Conservation (phyloP, 768 basidiomycete genomes). For the Nidularia sp. region DNA sequence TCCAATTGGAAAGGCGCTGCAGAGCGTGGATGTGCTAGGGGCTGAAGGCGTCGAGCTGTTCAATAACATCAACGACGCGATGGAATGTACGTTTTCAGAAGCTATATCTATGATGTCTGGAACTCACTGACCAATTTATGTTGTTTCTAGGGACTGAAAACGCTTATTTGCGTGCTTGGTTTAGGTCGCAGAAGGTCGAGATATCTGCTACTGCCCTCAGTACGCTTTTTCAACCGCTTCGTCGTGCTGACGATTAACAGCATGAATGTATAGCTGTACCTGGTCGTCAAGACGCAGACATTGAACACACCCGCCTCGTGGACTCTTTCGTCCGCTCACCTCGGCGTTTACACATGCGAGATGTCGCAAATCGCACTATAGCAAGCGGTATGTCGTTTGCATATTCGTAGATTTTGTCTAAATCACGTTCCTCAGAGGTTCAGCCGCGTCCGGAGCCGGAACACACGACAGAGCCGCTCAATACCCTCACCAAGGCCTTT, state of each 20-base stretch:
- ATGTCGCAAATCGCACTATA: constrained; percentile 70
- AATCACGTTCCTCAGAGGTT: constrained; percentile 16
- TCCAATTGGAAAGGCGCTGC: constrained; percentile 65
- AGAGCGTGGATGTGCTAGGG: constrained; percentile 77
- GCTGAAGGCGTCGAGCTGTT: constrained; percentile 79
- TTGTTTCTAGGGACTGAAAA: constrained; percentile 87
- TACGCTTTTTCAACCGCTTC: constrained; percentile 11
- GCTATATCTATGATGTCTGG: neutral
- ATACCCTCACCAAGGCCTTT: constrained; percentile 77
- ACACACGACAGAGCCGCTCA: constrained; percentile 54
- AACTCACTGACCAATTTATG: neutral
- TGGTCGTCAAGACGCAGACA: constrained; percentile 49
- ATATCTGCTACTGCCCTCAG: constrained; percentile 36
- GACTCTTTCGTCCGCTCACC: constrained; percentile 61
- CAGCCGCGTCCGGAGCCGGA: constrained; percentile 23
- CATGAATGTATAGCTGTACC: constrained; percentile 59
- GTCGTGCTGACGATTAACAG: no score
- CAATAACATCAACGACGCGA: constrained; percentile 77
- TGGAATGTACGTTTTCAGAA: constrained; percentile 69
- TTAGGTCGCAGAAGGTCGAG: constrained; percentile 60
- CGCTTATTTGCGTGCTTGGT: constrained; percentile 82
- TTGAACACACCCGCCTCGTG: constrained; percentile 36
- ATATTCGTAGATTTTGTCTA: neutral
- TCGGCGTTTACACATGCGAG: constrained; percentile 59
- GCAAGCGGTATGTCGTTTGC: constrained; percentile 40